Conservation (phyloP, 805 yeast genomes). For the Wickerhamomyces chambardii region DNA sequence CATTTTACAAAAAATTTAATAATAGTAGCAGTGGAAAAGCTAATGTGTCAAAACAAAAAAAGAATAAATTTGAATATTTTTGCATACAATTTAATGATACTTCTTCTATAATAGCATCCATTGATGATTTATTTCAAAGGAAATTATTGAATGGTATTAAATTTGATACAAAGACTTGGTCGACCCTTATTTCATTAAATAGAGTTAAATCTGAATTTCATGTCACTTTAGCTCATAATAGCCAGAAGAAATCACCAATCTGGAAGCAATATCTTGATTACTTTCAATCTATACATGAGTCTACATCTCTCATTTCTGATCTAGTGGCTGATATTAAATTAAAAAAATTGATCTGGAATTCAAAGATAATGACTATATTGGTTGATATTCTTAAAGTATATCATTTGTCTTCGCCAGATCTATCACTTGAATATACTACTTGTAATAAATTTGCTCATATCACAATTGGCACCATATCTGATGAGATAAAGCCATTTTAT, state of each 20-base stretch:
- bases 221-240: slow-evolving; percentile 52
- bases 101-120: slow-evolving; percentile 1
- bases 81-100: slow-evolving; percentile 28
- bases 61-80: slow-evolving; percentile 32
- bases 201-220: slow-evolving; percentile 52
- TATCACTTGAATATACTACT: slow-evolving; percentile 8
- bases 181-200: slow-evolving; percentile 1
- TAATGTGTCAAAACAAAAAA: too few relatives aligned
- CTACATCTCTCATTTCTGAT: slow-evolving; percentile 2
- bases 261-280: slow-evolving; percentile 18
- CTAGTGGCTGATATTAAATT: slow-evolving; percentile 31
- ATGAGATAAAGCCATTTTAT: slow-evolving; percentile 37
- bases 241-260: slow-evolving; percentile 13
- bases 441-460: slow-evolving; percentile 52
- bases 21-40: slow-evolving; percentile 8
- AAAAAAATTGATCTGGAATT: slow-evolving; percentile 38
- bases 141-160: not conserved
- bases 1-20: slow-evolving; percentile 25
- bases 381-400: slow-evolving; percentile 18
- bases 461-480: slow-evolving; percentile 55
- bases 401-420: too few relatives aligned
- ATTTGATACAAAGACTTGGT: slow-evolving; percentile 11
- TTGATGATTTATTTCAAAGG: slow-evolving; percentile 6
- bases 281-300: slow-evolving; percentile 7
- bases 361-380: slow-evolving; percentile 42